Evolutionary conservation across 2,329 filamentous ascomycete species (phyloP).

Genomic region (Colletotrichum sojae): DNA sequence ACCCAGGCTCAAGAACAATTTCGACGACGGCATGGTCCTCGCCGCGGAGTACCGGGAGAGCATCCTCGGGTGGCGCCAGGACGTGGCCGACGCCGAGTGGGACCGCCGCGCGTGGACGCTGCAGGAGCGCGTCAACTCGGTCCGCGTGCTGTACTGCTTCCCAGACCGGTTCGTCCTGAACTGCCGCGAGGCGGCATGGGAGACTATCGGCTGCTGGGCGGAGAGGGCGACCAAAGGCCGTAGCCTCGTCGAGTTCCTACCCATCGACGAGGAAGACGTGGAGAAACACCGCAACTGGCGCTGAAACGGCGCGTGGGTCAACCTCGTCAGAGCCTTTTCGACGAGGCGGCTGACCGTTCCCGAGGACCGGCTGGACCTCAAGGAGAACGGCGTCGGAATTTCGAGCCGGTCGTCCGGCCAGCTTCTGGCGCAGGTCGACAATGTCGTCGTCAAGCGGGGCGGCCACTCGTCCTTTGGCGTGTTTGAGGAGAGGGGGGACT

Average conservation of each 20-base stretch:
- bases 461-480: no score
- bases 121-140: slow-evolving; percentile 5
- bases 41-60: neutral
- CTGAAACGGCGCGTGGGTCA: neutral
- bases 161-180: neutral
- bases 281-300: no score
- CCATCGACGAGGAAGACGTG: neutral
- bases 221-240: no score
- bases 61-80: neutral
- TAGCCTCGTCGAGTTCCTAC: neutral
- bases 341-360: neutral
- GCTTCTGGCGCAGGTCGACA: neutral
- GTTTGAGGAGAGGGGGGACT: no score
- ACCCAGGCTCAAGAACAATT: neutral
- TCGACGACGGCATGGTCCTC: neutral
- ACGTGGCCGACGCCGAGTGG: neutral
- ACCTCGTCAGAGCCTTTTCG: neutral
- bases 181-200: neutral
- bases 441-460: neutral
- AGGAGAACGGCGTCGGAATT: neutral
- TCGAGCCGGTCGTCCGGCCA: neutral
- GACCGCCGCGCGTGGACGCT: slow-evolving; percentile 7
- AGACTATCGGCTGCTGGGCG: neutral
- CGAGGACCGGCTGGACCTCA: neutral
- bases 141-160: neutral